Conservation (phyloP, 2,329 filamentous ascomycete species). For the Graphiopsis chlorocephala region DNA sequence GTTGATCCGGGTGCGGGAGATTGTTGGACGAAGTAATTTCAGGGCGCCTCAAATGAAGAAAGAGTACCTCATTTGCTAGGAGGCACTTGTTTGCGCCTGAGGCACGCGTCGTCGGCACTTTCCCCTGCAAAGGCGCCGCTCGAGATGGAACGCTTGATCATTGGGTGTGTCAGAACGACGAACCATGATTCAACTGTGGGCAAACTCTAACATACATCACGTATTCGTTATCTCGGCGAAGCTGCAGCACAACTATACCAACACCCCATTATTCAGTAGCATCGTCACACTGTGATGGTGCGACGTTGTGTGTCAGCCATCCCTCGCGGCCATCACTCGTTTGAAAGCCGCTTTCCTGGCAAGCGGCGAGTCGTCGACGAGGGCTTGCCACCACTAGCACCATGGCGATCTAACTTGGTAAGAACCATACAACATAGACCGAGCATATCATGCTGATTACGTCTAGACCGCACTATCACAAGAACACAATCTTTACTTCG, state of each 20-base stretch:
- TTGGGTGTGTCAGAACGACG: not conserved
- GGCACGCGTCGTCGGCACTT: not conserved
- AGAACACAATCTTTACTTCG: conserved; percentile 48
- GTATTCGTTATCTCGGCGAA: not conserved
- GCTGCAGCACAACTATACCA: not conserved
- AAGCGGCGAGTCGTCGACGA: conserved; percentile 21
- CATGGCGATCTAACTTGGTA: conserved; percentile 13
- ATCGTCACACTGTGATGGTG: conserved; percentile 2
- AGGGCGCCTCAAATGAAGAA: not conserved
- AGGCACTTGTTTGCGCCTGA: not conserved
- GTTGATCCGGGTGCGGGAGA: not conserved
- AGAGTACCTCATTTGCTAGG: no score
- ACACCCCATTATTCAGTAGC: not conserved
- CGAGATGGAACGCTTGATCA: not conserved
- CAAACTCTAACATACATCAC: not conserved
- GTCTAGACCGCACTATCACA: conserved; percentile 45
- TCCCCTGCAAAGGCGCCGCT: not conserved
- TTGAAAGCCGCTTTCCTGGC: conserved; percentile 28
- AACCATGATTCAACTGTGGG: not conserved
- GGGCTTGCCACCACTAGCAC: conserved; percentile 8
- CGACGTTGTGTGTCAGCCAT: conserved; percentile 12
- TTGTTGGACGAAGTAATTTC: not conserved
- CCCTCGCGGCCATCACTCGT: conserved; percentile 22
- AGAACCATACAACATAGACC: not conserved
- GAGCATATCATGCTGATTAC: not conserved